A percentile compares a stretch with the other conserved stretches of the same genome.
phyloP scores from a whole-genome alignment of 2,329 filamentous ascomycete genomes.

The Fonsecaea nubica region DNA sequence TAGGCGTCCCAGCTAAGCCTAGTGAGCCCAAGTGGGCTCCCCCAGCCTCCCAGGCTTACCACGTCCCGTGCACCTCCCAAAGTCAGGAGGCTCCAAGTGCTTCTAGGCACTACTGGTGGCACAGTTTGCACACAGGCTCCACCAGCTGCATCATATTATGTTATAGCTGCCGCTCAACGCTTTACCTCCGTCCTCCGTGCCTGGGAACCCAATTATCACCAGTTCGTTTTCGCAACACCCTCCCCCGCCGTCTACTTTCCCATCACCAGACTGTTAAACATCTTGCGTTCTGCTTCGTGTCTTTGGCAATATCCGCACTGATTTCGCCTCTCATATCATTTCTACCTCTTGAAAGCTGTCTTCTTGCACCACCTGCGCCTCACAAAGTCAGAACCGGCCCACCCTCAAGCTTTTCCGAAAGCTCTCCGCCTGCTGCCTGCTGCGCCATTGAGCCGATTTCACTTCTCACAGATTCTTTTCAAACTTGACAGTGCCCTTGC shows the following conservation, averaged over 20 bases:
- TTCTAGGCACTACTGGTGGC: not conserved
- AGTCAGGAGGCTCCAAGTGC: not conserved
- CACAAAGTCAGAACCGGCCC: slow-evolving; percentile 39
- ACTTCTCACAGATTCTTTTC: slow-evolving; percentile 9
- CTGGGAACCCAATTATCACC: not conserved
- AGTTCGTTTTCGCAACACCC: not conserved
- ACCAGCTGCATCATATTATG: slow-evolving; percentile 23
- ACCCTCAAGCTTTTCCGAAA: slow-evolving; percentile 29
- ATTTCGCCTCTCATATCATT: not conserved
- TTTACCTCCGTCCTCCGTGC: slow-evolving; percentile 8
- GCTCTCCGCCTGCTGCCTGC: slow-evolving; percentile 32
- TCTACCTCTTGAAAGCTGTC: slow-evolving; percentile 35
- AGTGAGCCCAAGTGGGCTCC: not conserved
- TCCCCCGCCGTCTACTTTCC: slow-evolving; percentile 4
- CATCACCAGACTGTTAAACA: slow-evolving; percentile 5
- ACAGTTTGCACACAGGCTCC: slow-evolving; percentile 10
- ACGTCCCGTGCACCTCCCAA: not conserved
- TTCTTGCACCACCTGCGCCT: slow-evolving; percentile 45
- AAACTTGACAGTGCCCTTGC: slow-evolving; percentile 7
- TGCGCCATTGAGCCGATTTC: slow-evolving; percentile 19
- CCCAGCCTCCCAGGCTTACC: slow-evolving; percentile 5
- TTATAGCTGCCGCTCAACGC: slow-evolving; percentile 10
- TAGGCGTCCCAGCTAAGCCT: slow-evolving; percentile 3
- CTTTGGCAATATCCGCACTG: not conserved
- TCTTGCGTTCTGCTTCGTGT: not conserved